phyloP scores from a whole-genome alignment of 2,329 filamentous ascomycete species.

The Dryadomyces quercivorus region DNA sequence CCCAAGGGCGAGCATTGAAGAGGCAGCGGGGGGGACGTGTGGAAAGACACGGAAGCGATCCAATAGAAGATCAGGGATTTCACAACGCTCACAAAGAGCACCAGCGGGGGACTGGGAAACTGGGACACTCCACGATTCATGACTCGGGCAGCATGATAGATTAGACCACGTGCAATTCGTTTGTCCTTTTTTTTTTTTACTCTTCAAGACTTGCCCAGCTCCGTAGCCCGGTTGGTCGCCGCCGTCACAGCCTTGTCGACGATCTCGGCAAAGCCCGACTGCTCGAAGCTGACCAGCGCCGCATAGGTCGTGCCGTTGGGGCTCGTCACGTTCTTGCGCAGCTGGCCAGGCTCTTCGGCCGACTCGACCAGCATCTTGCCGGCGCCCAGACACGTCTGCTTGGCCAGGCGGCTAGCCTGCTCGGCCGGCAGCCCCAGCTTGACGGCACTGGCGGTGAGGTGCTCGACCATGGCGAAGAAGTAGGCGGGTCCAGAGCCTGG shows the following conservation, averaged over 20 bases:
- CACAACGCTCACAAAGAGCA: background rate
- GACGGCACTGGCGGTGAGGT: conserved; percentile 31
- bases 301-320: conserved; percentile 39
- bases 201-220: conserved; percentile 23
- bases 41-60: background rate
- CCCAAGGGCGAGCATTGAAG: background rate
- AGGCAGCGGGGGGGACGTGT: too few species aligned
- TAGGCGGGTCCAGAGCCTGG: conserved; percentile 38
- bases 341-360: conserved; percentile 30
- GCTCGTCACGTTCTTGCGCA: conserved; percentile 39
- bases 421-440: conserved; percentile 32
- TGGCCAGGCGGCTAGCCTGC: conserved; percentile 36
- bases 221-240: conserved; percentile 27
- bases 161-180: background rate
- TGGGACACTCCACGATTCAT: background rate
- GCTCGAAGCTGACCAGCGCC: conserved; percentile 34
- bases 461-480: conserved; percentile 41
- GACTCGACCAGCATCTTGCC: conserved; percentile 38
- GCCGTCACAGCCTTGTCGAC: conserved; percentile 35
- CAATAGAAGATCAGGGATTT: background rate
- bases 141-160: background rate
- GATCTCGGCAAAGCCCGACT: conserved; percentile 27
- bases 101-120: background rate
- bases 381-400: conserved; percentile 38
- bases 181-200: background rate